Percentiles rank a stretch among this genome's conserved stretches.
These are phyloP conservation scores for Zopfia rhizophila DNA, from an alignment of 2,329 filamentous ascomycete species.

Conservation along the genomic window DNA sequence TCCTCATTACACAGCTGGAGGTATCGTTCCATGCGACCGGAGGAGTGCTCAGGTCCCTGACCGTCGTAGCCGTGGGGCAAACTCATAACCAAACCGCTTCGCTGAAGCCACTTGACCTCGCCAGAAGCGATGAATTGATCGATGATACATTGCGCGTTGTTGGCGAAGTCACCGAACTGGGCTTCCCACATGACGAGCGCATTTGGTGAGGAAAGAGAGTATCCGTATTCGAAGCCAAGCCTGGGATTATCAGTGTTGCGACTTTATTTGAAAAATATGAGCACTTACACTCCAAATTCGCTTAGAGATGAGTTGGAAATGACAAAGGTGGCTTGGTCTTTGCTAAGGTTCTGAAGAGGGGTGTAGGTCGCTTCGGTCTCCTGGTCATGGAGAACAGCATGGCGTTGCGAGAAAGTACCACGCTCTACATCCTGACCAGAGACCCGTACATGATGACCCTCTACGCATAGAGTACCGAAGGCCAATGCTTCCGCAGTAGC, in stretches of 20 bases:
- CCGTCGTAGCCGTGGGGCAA: conserved; percentile 98
- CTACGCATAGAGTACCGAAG: conserved; percentile 88
- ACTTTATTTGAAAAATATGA: not conserved
- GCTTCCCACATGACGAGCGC: conserved; percentile 99
- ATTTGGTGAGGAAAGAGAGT: conserved; percentile 95
- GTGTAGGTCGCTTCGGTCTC: conserved; percentile 93
- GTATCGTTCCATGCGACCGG: conserved; percentile 95
- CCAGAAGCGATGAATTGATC: conserved; percentile 99
- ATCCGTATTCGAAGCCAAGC: conserved; percentile 98
- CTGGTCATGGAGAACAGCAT: conserved; percentile 97
- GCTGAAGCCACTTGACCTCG: conserved; percentile 98
- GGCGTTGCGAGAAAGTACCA: conserved; percentile 98
- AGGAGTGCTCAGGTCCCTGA: conserved; percentile 98
- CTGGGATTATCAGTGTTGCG: conserved; percentile 53
- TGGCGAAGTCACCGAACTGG: conserved; percentile 99
- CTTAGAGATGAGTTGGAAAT: conserved; percentile 94
- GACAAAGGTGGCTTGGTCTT: conserved; percentile 94
- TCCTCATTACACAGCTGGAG: conserved; percentile 98
- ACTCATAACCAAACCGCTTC: conserved; percentile 94
- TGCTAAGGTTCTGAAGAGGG: conserved; percentile 86
- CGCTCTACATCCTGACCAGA: conserved; percentile 99
- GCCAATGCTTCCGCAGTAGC: conserved; percentile 95
- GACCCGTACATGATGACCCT: conserved; percentile 96
- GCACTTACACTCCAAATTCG: conserved; percentile 71
- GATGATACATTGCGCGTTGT: conserved; percentile 98